Percentiles rank a stretch among this genome's conserved stretches.
Evolutionary conservation across 148 eudicot species (phyloP).

Genomic region (Dianthus caryophyllus): DNA sequence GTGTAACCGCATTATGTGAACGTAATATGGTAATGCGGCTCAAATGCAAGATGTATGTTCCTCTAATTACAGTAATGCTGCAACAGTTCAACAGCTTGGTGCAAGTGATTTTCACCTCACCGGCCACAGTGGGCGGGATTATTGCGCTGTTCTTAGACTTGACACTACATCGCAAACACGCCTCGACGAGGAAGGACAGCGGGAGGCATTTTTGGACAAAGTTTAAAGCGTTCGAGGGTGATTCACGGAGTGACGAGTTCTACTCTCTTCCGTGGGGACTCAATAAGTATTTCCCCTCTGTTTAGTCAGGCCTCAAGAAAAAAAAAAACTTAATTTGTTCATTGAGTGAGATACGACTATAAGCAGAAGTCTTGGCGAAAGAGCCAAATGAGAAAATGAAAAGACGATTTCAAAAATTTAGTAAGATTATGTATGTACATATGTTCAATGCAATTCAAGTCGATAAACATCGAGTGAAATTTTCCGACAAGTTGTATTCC

Average conservation of each 20-base stretch:
- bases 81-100: slow-evolving; percentile 65
- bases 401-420: no score
- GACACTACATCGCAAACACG: slow-evolving; percentile 47
- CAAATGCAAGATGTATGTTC: not conserved
- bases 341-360: no score
- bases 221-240: slow-evolving; percentile 45
- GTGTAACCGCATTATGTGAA: not conserved
- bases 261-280: slow-evolving; percentile 66
- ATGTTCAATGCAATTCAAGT: no score
- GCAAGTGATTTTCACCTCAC: slow-evolving; percentile 77
- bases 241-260: slow-evolving; percentile 76
- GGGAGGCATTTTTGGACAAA: slow-evolving; percentile 87
- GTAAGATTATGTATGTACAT: no score
- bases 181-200: slow-evolving; percentile 45
- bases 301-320: no score
- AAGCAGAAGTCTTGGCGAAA: no score
- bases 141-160: slow-evolving; percentile 54
- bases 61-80: not conserved
- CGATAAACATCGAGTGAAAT: no score
- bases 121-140: slow-evolving; percentile 59
- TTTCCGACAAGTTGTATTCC: no score
- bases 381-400: no score
- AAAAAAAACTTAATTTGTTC: no score
- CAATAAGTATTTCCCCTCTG: slow-evolving; percentile 66
- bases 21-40: not conserved